phyloP scores from a whole-genome alignment of 352 stramenopile species.

The Globisporangium nunn region DNA sequence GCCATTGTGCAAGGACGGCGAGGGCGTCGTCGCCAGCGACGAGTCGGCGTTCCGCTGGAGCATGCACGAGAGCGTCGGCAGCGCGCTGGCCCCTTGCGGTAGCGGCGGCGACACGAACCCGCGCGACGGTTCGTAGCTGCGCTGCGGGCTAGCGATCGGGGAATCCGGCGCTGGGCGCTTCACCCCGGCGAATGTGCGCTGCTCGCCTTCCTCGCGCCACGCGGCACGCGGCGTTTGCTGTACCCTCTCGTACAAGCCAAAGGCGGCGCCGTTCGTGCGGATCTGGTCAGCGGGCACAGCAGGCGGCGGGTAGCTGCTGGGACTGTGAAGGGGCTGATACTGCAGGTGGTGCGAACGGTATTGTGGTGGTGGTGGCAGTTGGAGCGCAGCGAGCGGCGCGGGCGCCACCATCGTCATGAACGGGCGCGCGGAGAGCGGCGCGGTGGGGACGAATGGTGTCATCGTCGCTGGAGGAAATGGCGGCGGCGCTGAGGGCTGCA shows the following conservation, averaged over 20 bases:
- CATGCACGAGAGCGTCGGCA: slow-evolving; percentile 14
- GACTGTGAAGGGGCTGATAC: not conserved
- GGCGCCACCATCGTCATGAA: slow-evolving; percentile 11
- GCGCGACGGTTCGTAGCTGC: slow-evolving; percentile 1
- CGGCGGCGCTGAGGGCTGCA: not conserved
- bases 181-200: not conserved
- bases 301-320: not conserved
- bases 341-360: not conserved
- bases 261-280: not conserved
- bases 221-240: slow-evolving; percentile 5
- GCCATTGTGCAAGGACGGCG: not conserved
- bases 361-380: not conserved
- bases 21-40: not conserved
- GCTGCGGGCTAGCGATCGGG: not conserved
- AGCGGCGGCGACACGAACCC: not conserved
- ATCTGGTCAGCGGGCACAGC: not conserved
- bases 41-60: slow-evolving; percentile 12
- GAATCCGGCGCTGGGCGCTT: slow-evolving; percentile 7
- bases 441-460: not conserved
- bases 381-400: not conserved
- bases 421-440: slow-evolving; percentile 8
- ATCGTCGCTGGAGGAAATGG: not conserved
- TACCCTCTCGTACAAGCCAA: slow-evolving; percentile 9
- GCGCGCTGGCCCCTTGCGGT: not conserved
- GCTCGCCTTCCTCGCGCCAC: slow-evolving; percentile 10